Base-by-base conservation (phyloP, 1,284 basidiomycete genomes). In the Trametes hirsuta region DNA sequence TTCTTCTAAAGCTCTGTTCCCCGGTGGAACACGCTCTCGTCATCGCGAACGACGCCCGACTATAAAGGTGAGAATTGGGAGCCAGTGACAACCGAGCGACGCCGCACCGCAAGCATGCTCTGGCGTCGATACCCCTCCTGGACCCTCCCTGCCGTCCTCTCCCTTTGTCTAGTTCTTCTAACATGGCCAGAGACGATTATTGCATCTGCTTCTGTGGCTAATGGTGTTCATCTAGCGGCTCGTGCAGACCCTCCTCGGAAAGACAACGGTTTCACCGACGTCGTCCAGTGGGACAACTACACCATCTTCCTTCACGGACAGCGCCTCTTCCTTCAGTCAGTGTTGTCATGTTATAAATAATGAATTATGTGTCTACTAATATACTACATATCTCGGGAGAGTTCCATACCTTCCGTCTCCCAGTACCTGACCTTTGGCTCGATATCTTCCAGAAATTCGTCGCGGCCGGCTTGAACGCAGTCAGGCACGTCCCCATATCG, bases 381-480 rank as follows among this genome's bases (percentile, higher is more conserved):
- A 15, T 12, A 3, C 6, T 3, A n/a, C 24, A 5, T 18, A 83
- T 81, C 63, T 81, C 81, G 0, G 91, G 91, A 46, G 93, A 94
- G 72, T 93, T 94, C 70, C 92, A 94, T 68, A 86, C 92, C 0
- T 95, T 90, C 75, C 83, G 93, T 25, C 76, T 94, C 2, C 93
- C 93, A 2, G 87, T 93, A 0, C 90, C 88, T 0, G 84, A 83
- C 5, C 73, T 94, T 55, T 95, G 93, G 93, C 80, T 85, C 15
- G 93, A 95, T 69, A 87, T 94, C 55, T 81, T 95, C 49, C 85
- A 94, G 67, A 94, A 93, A 72, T 77, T 86, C 65, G 90, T 91
- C 66, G 92, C 91, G 1, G 86, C 88, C 0, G 93, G 92, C 15
- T 76, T 94, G 64, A 94, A 93, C 66, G 83, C 84, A 0, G 78